Evolutionary conservation across 805 yeast genomes (phyloP), one percentile per base, ranked within the genome.

Genomic region (Lachancea mirantina): DNA sequence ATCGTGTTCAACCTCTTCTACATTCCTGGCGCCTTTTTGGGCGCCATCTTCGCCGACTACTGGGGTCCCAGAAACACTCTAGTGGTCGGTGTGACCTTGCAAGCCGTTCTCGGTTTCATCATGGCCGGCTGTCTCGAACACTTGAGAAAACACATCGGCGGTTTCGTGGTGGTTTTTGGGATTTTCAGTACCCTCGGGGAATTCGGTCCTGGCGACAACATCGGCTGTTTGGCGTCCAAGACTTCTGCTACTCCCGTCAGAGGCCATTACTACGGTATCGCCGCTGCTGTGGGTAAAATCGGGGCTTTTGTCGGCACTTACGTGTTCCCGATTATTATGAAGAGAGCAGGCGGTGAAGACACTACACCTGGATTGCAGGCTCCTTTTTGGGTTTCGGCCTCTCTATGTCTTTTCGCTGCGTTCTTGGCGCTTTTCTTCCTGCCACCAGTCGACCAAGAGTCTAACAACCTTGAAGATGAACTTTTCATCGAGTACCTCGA

Each of bases 231-330:
- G 41, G 94, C 95, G 14, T 72, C 95, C 25, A 87, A 87, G 61
- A 80, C 95, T 5, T 71, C 78, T 28, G 81, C 95, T 27, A 78
- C 95, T 7, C 78, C 95, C 14, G 72, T 87, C 36, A 78, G 96
- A 64, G 96, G 96, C 38, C 82, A 82, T 49, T 84, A 81, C 61
- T 88, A 88, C 54, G 92, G 92, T 49, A 68, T 85, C 46, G 89
- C 94, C 26, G 95, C 96, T 36, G 95, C 95, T 16, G 47, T 78
- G 34, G 96, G 95, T 51, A 88, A 88, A 59, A 65, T 84, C 39
- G 96, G 96, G 54, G 96, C 95, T 1, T 87, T 88, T 53, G 82
- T 78, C 19, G 96, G 96, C 35, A 78, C 92, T 28, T 85, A 78
- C 52, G 79, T 81, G 19, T 89, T 89, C 73, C 95, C 96, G 26